Evolutionary conservation across 1,139 yeast genomes (phyloP), one percentile per base, ranked within the genome.

Genomic region (Suhomyces bokatorum): DNA sequence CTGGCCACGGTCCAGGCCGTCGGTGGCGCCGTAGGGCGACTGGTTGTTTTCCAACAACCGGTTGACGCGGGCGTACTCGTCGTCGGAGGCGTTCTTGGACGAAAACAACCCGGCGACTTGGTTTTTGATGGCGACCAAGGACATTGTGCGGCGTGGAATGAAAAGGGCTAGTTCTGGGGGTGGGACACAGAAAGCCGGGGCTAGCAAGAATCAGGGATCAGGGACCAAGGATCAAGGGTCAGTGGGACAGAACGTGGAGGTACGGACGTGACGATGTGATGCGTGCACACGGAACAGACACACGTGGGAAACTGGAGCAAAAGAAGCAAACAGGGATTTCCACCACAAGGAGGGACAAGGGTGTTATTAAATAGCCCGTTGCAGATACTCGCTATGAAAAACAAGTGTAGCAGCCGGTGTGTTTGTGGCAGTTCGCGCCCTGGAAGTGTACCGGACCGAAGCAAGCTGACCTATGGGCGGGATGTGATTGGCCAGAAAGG

Each of bases 91-190:
- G 40, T 55, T 51, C 13, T 53, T 50, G 9, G 14, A 20, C 37
- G 48, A 37, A 43, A 70, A 53, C 10, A 72, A 53, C 33, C 55
- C 52, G 11, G 57, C 54, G 7, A 74, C 56, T 40, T 59, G 66
- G 56, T 72, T 73, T 52, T 74, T 74, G 36, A 73, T 50, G 14
- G 70, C 66, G 10, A 74, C 79, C 49, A 74, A 47, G 1, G 72
- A 68, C 75, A 70, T 70, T 28, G 22, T 33, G 32, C 13, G 13
- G 29, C 16, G 24, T 10, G 16, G 24, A 31, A 8, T 12, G 8
- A 27, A 15, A 6, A 3, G 15, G 11, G 32, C n/a, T n/a, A 15
- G 30, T 2, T 4, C 24, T 14, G 13, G 37, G 17, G 31, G 22
- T 5, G 13, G 11, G 4, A 11, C 32, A 30, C 38, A 35, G 30